Evolutionary conservation across 2,329 filamentous ascomycete species (phyloP), one percentile per base, ranked within the genome.

Genomic region (Cladorrhinum sp.): DNA sequence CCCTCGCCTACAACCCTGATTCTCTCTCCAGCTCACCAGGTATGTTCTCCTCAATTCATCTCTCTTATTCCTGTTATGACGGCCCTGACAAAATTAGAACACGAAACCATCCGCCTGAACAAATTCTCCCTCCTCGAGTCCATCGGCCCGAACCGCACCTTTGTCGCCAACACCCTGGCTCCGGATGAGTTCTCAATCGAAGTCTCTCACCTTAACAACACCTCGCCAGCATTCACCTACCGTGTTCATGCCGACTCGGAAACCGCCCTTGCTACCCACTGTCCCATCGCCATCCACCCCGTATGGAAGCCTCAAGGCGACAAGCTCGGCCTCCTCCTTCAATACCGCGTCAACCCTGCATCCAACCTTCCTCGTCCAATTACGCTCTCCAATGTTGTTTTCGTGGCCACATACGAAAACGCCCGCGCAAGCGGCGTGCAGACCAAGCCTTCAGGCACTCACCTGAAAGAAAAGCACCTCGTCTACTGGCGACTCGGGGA

Each of bases 61-160:
- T 16, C 12, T 48, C 18, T 39, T 1, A 14, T 21, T 55, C 60
- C n/a, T 42, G 16, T 28, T 16, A 23, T n/a, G 9, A 61, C 30
- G 49, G 64, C 73, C 60, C 73, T 62, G 58, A 55, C 54, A 65
- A 18, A 6, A 10, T 18, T 26, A 85, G 82, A 76, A 20, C 77
- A 79, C 28, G 83, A 93, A 69, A 88, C 79, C 1, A 88, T 98
- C 66, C 88, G 91, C 20, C 85, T 99, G 62, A 91, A 96, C 70
- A 95, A 96, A 72, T 96, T 96, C 72, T 77, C 87, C 9, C 83
- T 84, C n/a, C 82, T 99, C 5, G 95, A 98, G 69, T 92, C 91
- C 70, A 93, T 99, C 60, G 93, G 92, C 0, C 92, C 93, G 1
- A 99, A 99, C 73, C 91, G 92, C 49, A 90, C 92, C 60, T 96